Evolutionary conservation across 805 yeast genomes (phyloP).

Genomic region (Yamadazyma paraphyllophila): DNA sequence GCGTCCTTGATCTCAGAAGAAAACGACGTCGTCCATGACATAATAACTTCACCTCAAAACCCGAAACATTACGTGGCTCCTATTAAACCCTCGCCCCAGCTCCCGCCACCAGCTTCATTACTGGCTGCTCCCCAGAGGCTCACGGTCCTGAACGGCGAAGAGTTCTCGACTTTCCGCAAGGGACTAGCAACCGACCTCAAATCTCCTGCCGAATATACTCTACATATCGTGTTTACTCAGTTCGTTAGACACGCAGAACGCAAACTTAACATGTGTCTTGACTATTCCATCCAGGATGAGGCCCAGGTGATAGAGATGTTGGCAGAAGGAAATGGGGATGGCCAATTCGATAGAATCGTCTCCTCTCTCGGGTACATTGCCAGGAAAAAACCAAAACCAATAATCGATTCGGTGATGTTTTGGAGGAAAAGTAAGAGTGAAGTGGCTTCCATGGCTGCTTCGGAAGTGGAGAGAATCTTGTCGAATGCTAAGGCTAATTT

Average conservation of each 20-base stretch:
- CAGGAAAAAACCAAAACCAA: constrained; percentile 86
- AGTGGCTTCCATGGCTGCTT: constrained; percentile 53
- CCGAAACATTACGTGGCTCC: constrained; percentile 14
- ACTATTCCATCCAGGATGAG: constrained; percentile 62
- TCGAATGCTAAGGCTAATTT: constrained; percentile 23
- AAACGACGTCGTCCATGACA: constrained; percentile 2
- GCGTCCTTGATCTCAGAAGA: not conserved
- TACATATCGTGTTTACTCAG: constrained; percentile 92
- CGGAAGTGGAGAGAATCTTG: constrained; percentile 36
- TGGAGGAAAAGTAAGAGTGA: constrained; percentile 96
- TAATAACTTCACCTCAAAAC: constrained; percentile 21
- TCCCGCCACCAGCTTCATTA: constrained; percentile 36
- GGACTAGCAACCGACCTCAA: constrained; percentile 55
- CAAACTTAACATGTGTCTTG: constrained; percentile 71
- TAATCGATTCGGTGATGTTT: constrained; percentile 95
- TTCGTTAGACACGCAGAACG: constrained; percentile 92
- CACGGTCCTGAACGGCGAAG: constrained; percentile 33
- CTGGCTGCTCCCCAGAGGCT: constrained; percentile 23
- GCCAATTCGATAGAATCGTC: constrained; percentile 80
- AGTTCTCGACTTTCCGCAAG: constrained; percentile 29
- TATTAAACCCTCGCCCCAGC: constrained; percentile 34
- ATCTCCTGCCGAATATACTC: constrained; percentile 83
- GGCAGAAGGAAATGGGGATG: constrained; percentile 77
- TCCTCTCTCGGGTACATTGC: constrained; percentile 89
- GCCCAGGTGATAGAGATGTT: constrained; percentile 77